These are phyloP conservation scores for Rhodamnia argentea DNA, from an alignment of 345 rosid genomes.

Conservation along the genomic window DNA sequence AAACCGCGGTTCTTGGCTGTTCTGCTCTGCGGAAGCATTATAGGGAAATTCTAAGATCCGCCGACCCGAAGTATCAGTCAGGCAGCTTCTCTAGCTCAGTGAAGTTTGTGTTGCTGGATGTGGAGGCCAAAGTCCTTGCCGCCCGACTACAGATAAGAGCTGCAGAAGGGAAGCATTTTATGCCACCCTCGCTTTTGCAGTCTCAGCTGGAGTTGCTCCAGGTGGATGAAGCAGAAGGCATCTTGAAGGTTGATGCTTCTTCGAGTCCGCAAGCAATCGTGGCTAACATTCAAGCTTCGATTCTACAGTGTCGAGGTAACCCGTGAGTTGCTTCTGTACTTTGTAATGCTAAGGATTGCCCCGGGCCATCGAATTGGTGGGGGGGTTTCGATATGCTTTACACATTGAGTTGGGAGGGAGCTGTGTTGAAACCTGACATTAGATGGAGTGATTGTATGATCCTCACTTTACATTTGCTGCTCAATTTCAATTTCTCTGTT, in stretches of 20 bases:
- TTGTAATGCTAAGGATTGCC: neutral
- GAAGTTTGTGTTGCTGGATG: constrained; percentile 57
- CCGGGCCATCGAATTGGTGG: neutral
- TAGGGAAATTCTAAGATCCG: constrained; percentile 63
- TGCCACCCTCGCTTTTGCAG: constrained; percentile 64
- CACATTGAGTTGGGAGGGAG: neutral
- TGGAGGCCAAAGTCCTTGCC: constrained; percentile 35
- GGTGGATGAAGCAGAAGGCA: constrained; percentile 50
- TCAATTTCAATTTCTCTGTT: neutral
- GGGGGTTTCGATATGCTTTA: neutral
- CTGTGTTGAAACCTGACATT: neutral
- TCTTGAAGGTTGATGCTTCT: constrained; percentile 46
- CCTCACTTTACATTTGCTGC: neutral
- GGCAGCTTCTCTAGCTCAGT: constrained; percentile 32
- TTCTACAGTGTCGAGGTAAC: neutral
- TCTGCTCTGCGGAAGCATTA: constrained; percentile 59
- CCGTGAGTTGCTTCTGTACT: neutral
- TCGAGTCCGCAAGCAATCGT: constrained; percentile 36
- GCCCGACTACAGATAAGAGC: constrained; percentile 49
- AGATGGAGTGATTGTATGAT: neutral
- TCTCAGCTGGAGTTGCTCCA: constrained; percentile 74
- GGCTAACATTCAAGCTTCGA: constrained; percentile 1
- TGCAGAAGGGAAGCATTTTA: constrained; percentile 64
- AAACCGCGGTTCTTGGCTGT: constrained; percentile 53
- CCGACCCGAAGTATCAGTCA: constrained; percentile 35